A percentile compares a stretch with the other conserved stretches of the same genome.
Evolutionary conservation across 208 protist genomes (phyloP).

Genomic region (Phytomonas sp.): DNA sequence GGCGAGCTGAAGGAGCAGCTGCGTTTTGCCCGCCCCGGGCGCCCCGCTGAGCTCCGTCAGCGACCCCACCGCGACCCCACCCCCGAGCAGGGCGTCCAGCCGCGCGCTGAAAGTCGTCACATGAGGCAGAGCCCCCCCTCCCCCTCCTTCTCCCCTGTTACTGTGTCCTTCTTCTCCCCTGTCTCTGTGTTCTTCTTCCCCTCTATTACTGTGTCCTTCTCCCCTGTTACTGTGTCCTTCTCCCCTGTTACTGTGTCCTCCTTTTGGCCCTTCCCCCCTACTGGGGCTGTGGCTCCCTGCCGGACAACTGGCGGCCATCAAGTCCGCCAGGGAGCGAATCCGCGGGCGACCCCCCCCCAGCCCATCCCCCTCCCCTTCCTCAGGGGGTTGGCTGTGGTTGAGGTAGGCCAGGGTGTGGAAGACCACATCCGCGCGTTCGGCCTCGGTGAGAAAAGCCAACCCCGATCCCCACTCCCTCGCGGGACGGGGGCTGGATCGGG

Average conservation of each 20-base stretch:
- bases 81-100: constrained; percentile 70
- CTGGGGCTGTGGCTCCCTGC: no score
- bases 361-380: not conserved
- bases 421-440: not conserved
- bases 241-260: no score
- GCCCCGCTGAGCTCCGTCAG: constrained; percentile 83
- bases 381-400: not conserved
- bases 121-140: constrained; percentile 3
- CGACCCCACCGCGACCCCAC: constrained; percentile 41
- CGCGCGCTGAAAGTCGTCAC: constrained; percentile 62
- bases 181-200: not conserved
- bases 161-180: not conserved
- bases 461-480: not conserved
- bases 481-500: not conserved
- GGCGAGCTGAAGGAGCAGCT: constrained; percentile 83
- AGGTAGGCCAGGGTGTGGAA: not conserved
- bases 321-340: no score
- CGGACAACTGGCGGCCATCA: no score
- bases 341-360: no score
- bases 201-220: not conserved
- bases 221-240: no score
- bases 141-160: not conserved
- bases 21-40: constrained; percentile 90
- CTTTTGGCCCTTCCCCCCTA: no score
- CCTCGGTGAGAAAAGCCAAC: not conserved